Percentiles rank a stretch among this genome's conserved stretches.
phyloP scores from a whole-genome alignment of 805 yeast genomes.

The Tetrapisispora arboricola region DNA sequence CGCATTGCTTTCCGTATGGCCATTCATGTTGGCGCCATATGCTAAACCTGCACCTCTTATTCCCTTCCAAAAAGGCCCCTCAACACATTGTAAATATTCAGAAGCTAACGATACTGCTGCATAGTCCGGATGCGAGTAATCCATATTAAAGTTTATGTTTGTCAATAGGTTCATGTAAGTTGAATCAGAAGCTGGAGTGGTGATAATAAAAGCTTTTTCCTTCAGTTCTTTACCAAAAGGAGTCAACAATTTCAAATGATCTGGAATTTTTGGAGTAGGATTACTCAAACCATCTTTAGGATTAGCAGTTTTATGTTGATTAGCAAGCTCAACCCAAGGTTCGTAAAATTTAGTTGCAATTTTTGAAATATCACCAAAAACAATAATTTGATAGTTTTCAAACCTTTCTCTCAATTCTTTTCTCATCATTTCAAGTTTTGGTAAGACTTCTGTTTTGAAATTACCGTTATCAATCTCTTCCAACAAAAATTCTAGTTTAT shows the following conservation, averaged over 20 bases:
- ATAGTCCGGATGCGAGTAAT: constrained; percentile 46
- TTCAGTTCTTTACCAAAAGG: constrained; percentile 43
- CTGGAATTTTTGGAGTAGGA: constrained; percentile 36
- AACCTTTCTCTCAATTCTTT: constrained; percentile 37
- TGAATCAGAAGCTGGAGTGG: constrained; percentile 80
- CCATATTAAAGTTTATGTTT: constrained; percentile 37
- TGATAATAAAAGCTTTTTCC: constrained; percentile 46
- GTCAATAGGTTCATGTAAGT: constrained; percentile 55
- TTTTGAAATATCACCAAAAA: constrained; percentile 56
- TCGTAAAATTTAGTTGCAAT: constrained; percentile 27
- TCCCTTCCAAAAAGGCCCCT: constrained; percentile 96
- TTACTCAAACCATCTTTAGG: constrained; percentile 1
- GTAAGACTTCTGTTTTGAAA: constrained; percentile 29
- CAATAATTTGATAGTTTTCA: constrained; percentile 53
- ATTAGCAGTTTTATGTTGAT: constrained; percentile 6
- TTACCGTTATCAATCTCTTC: constrained; percentile 45
- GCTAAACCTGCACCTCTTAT: constrained; percentile 92
- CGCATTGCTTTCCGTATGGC: constrained; percentile 55
- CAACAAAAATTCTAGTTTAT: constrained; percentile 39
- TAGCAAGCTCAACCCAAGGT: constrained; percentile 18
- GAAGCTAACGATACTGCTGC: constrained; percentile 63
- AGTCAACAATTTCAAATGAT: constrained; percentile 44
- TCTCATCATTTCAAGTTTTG: constrained; percentile 38
- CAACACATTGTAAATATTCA: constrained; percentile 73
- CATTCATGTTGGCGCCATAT: constrained; percentile 65